These are phyloP conservation scores for Xylaria acuta DNA, from an alignment of 495 filamentous ascomycete species.

Conservation along the genomic window DNA sequence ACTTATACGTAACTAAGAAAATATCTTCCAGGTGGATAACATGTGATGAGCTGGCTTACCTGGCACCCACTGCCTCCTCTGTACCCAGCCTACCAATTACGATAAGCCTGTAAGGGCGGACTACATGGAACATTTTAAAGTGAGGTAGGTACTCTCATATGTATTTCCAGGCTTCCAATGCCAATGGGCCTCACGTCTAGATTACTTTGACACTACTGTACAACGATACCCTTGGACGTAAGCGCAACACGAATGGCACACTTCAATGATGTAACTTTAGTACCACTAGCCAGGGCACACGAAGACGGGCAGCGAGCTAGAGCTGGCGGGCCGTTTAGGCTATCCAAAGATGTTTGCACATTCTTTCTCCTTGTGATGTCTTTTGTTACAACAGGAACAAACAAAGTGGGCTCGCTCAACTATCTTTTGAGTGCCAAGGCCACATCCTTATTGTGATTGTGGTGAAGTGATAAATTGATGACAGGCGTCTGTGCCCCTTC, in stretches of 20 bases:
- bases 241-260: slow-evolving; percentile 23
- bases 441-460: neutral
- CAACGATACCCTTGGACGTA: slow-evolving; percentile 1
- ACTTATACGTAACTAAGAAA: slow-evolving; percentile 32
- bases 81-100: slow-evolving; percentile 1
- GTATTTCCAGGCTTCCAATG: slow-evolving; percentile 9
- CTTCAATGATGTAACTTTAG: slow-evolving; percentile 41
- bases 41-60: slow-evolving; percentile 39
- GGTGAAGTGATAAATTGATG: neutral
- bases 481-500: slow-evolving; percentile 9
- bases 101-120: neutral
- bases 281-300: slow-evolving; percentile 1
- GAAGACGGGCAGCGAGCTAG: slow-evolving; percentile 11
- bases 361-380: neutral
- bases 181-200: neutral
- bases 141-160: neutral
- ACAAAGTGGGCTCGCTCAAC: neutral
- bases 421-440: neutral
- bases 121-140: slow-evolving; percentile 2
- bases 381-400: no score
- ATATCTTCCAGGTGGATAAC: slow-evolving; percentile 25
- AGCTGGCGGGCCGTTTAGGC: neutral
- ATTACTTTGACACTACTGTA: slow-evolving; percentile 17
- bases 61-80: slow-evolving; percentile 30
- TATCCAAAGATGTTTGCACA: neutral